Conservation (phyloP, 2,329 filamentous ascomycete species). For the Xylariaceae sp. region DNA sequence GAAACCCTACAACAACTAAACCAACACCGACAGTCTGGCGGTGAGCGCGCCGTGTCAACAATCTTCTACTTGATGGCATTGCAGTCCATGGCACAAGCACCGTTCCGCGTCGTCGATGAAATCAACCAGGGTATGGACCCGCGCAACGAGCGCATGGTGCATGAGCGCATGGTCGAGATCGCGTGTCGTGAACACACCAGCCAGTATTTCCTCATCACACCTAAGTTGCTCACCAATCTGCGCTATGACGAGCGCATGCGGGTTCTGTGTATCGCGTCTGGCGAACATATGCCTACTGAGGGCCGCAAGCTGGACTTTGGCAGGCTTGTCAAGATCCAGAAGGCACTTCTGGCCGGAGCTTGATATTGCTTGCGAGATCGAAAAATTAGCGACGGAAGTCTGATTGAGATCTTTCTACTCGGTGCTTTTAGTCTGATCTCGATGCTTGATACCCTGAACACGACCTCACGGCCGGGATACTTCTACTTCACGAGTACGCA, state of each 20-base stretch:
- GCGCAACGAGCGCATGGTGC: conserved; percentile 95
- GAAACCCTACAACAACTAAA: conserved; percentile 84
- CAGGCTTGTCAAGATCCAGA: conserved; percentile 43
- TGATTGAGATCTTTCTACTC: no score
- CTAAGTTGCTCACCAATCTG: conserved; percentile 83
- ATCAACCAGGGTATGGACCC: conserved; percentile 99
- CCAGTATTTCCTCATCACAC: conserved; percentile 96
- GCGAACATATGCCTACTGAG: conserved; percentile 66
- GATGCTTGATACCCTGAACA: no score
- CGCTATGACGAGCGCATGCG: conserved; percentile 89
- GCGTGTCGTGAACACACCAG: conserved; percentile 79
- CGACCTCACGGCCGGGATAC: no score
- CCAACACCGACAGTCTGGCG: conserved; percentile 91
- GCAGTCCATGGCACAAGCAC: conserved; percentile 87
- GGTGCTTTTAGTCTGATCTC: no score
- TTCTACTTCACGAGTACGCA: no score
- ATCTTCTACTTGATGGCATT: conserved; percentile 99
- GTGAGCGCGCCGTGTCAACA: conserved; percentile 92
- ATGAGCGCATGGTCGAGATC: conserved; percentile 97
- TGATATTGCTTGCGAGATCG: no score
- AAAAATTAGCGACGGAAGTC: no score
- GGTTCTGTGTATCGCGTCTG: conserved; percentile 89
- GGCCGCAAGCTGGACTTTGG: conserved; percentile 50
- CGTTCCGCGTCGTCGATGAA: conserved; percentile 97
- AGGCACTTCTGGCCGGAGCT: conserved; percentile 16